Evolutionary conservation across 306 rosid genomes (phyloP).

Genomic region (Cajanus cajan): DNA sequence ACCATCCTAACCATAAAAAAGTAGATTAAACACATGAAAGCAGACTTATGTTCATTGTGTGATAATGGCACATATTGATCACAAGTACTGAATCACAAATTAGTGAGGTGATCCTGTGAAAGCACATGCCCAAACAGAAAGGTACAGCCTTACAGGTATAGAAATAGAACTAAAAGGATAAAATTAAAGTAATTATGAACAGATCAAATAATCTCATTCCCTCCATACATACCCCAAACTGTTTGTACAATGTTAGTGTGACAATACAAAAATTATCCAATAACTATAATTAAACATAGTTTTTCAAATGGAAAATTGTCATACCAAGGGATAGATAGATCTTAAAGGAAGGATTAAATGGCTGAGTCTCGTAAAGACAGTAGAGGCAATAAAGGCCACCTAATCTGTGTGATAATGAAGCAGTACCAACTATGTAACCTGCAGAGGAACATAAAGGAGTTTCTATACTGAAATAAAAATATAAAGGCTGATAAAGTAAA

Average conservation of each 20-base stretch:
- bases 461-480: not conserved
- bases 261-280: slow-evolving; percentile 3
- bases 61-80: not conserved
- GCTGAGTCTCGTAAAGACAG: slow-evolving; percentile 86
- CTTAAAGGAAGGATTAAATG: slow-evolving; percentile 70
- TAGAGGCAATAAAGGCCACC: slow-evolving; percentile 87
- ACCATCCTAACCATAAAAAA: not conserved
- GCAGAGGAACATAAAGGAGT: slow-evolving; percentile 33
- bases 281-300: not conserved
- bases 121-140: not conserved
- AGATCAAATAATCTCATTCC: not conserved
- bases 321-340: slow-evolving; percentile 81
- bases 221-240: not conserved
- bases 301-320: slow-evolving; percentile 8
- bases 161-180: not conserved
- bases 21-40: not conserved
- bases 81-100: slow-evolving; percentile 13
- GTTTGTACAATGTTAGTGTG: not conserved
- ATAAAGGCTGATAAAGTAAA: not conserved
- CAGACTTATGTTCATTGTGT: not conserved
- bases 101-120: not conserved
- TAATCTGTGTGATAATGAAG: slow-evolving; percentile 56
- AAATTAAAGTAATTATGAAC: not conserved
- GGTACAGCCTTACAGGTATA: not conserved
- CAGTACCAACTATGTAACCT: slow-evolving; percentile 58